Conservation (phyloP, 148 eudicot genomes). For the Amaranthus hypochondriacus region DNA sequence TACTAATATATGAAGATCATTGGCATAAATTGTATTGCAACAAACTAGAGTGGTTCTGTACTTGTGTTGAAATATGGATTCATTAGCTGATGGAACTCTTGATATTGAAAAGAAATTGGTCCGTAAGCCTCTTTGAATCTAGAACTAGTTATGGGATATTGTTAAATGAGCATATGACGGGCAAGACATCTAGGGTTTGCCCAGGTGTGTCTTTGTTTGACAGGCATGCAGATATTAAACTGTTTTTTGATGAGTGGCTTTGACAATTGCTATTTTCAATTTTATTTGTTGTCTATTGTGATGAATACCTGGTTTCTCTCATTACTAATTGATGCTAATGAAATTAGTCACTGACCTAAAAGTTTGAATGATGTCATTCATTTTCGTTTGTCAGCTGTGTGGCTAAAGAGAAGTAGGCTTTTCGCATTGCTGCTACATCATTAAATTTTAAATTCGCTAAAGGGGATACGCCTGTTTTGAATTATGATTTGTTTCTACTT, state of each 20-base stretch:
- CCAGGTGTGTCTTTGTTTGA: neutral
- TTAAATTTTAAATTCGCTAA: neutral
- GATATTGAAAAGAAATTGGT: neutral
- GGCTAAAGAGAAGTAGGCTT: neutral
- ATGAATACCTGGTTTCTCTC: neutral
- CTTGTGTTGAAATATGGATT: neutral
- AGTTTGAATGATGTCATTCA: neutral
- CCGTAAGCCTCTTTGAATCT: neutral
- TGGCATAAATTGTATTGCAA: neutral
- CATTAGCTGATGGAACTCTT: neutral
- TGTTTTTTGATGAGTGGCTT: neutral
- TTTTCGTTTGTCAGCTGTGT: neutral
- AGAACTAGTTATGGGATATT: neutral
- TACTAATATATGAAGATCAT: neutral
- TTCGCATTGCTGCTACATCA: neutral
- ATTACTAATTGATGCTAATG: neutral
- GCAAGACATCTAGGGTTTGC: neutral
- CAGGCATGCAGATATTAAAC: neutral
- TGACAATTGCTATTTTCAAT: neutral
- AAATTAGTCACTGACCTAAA: neutral
- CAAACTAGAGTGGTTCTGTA: too few species aligned
- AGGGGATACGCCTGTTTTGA: neutral
- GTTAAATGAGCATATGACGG: neutral
- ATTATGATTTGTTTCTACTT: too few species aligned
- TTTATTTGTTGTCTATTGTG: neutral